Evolutionary conservation across 306 rosid species (phyloP), one percentile per base, ranked within the genome.

Genomic region (Cucurbita maxima): DNA sequence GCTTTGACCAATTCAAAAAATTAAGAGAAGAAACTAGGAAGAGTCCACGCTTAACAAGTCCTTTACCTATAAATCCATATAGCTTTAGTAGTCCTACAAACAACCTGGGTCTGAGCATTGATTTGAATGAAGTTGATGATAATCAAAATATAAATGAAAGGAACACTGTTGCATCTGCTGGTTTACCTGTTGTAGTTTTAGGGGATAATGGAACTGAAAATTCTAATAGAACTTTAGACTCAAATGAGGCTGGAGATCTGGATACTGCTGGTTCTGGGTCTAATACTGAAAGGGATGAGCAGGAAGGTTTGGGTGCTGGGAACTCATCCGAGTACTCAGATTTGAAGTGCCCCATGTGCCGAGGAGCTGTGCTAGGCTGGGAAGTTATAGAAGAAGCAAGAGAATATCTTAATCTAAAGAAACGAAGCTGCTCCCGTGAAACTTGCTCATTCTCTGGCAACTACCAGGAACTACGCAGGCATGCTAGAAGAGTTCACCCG

Each of bases 1-100:
- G 98, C 84, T 59, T 93, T 86, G 98, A 93, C 81, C 96, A 96
- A 73, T 87, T 86, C 86, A 93, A 93, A 87, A 90, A 90, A 85
- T 44, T 87, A 82, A 85, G 83, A 81, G 89, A 78, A 81, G 75
- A 85, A 80, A 79, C 76, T 88, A 83, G 79, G 77, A 77, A 84
- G 80, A 82, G 79, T 86, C 83, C 88, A 83, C 83, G 83, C 82
- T 78, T 82, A 84, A 77, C 87, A 81, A 86, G 80, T 88, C 81
- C 96, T 83, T 80, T 87, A 75, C 79, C 79, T 73, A 71, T 81
- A 80, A 89, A 88, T 85, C 76, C 82, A 76, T 76, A 81, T 83
- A 81, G 81, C 78, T 81, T 92, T 84, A 82, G 83, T 85, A 85
- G 79, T 82, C 79, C 84, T 79, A 72, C 80, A 76, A 83, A 84